phyloP scores from a whole-genome alignment of 805 yeast species.

The Yueomyces sinensis region DNA sequence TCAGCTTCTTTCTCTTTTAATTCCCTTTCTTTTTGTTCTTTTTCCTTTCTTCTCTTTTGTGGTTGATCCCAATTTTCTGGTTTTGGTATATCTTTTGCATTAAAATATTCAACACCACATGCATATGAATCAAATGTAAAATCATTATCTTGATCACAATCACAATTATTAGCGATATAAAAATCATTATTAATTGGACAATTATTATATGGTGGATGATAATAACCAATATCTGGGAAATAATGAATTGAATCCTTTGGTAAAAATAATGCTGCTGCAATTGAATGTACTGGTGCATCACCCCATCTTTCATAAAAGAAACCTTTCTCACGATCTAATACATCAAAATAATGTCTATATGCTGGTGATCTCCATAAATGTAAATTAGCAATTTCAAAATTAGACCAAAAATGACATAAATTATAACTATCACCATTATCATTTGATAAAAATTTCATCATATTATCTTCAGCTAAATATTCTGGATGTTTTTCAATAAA shows the following conservation, averaged over 20 bases:
- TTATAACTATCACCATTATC: constrained; percentile 63
- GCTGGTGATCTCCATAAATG: constrained; percentile 62
- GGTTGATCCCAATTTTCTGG: constrained; percentile 57
- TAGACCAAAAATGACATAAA: constrained; percentile 81
- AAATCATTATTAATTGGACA: constrained; percentile 58
- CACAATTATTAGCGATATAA: constrained; percentile 51
- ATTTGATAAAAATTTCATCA: constrained; percentile 58
- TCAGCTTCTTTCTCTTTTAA: too few species aligned
- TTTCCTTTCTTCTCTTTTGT: too few species aligned
- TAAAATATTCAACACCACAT: constrained; percentile 51
- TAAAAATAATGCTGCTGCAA: constrained; percentile 64
- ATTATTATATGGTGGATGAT: constrained; percentile 60
- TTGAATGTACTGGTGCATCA: constrained; percentile 79
- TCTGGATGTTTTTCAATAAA: constrained; percentile 51
- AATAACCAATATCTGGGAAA: constrained; percentile 72
- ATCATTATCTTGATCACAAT: constrained; percentile 59
- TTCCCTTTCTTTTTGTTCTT: too few species aligned
- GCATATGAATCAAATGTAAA: constrained; percentile 61
- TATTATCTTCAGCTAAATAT: constrained; percentile 39
- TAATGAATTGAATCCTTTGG: constrained; percentile 53
- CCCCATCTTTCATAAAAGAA: constrained; percentile 89
- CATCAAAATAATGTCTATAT: constrained; percentile 52
- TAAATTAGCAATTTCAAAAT: constrained; percentile 69
- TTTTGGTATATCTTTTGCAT: constrained; percentile 35
- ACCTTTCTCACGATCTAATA: constrained; percentile 61